A percentile compares a stretch with the other conserved stretches of the same genome.
Conservation (phyloP, 2,329 filamentous ascomycete species). For the Dryadomyces quercus-mongolicae region DNA sequence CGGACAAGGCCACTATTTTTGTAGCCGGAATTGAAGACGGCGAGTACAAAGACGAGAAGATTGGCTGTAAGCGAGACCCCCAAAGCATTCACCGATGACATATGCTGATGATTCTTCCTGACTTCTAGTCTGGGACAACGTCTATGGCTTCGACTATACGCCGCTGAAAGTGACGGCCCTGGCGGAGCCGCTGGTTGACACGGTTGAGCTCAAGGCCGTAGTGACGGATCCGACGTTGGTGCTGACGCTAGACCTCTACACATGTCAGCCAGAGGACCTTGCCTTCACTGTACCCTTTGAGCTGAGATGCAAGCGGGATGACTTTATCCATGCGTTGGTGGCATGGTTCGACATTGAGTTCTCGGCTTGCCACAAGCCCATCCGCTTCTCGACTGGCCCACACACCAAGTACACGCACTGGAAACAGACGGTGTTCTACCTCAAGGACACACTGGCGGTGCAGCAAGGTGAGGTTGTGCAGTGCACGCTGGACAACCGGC, state of each 20-base stretch:
- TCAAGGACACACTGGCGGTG: conserved; percentile 84
- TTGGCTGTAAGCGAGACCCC: conserved; percentile 65
- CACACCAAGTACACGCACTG: conserved; percentile 99
- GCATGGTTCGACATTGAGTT: conserved; percentile 99
- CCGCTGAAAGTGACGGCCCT: conserved; percentile 89
- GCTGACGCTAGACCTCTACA: conserved; percentile 88
- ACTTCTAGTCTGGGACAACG: conserved; percentile 86
- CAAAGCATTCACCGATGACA: no score
- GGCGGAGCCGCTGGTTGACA: conserved; percentile 93
- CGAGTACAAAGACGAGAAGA: conserved; percentile 99
- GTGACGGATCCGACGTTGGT: conserved; percentile 83
- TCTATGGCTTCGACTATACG: conserved; percentile 94
- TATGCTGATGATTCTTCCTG: neutral
- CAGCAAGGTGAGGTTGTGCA: conserved; percentile 72
- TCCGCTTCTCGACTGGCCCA: conserved; percentile 91
- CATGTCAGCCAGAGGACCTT: conserved; percentile 69
- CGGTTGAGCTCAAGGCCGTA: conserved; percentile 92
- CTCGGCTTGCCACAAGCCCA: conserved; percentile 93
- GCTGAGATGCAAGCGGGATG: conserved; percentile 67
- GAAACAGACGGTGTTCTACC: conserved; percentile 99
- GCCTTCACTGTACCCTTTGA: conserved; percentile 71
- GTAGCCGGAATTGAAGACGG: conserved; percentile 96
- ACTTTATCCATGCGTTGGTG: conserved; percentile 93
- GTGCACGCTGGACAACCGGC: conserved; percentile 67
- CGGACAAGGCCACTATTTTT: conserved; percentile 96